phyloP scores from a whole-genome alignment of 352 stramenopile species.

The Globisporangium barbulae region DNA sequence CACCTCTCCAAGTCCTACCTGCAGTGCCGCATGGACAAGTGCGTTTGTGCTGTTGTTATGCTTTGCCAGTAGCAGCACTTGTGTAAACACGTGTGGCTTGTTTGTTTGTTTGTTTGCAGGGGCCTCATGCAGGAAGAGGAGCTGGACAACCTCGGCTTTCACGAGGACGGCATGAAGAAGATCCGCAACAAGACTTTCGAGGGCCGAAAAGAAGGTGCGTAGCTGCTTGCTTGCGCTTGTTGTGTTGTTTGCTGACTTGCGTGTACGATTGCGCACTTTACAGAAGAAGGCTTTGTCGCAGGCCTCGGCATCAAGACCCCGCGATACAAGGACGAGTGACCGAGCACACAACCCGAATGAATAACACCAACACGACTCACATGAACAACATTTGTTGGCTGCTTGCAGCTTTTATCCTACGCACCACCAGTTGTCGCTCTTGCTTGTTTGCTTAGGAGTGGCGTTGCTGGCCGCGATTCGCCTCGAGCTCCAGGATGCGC shows the following conservation, averaged over 20 bases:
- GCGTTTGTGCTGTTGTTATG: conserved; percentile 11
- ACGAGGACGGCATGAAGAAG: conserved; percentile 78
- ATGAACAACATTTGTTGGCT: neutral
- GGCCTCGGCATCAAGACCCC: conserved; percentile 70
- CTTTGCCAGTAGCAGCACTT: neutral
- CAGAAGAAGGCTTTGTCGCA: conserved; percentile 80
- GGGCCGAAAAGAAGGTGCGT: conserved; percentile 67
- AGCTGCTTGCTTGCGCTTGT: neutral
- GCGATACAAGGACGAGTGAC: conserved; percentile 55
- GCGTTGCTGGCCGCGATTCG: neutral
- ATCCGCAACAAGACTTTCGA: conserved; percentile 46
- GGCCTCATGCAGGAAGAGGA: conserved; percentile 84
- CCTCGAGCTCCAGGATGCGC: conserved; percentile 64
- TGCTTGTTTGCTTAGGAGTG: neutral
- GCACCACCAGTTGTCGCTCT: neutral
- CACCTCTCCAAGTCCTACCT: conserved; percentile 84
- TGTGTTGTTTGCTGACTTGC: neutral
- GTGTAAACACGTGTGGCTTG: neutral
- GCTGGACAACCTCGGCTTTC: conserved; percentile 79
- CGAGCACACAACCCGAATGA: neutral
- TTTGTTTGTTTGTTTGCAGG: conserved; percentile 25
- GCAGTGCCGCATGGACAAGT: conserved; percentile 90
- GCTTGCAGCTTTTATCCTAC: no score
- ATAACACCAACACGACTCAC: neutral
- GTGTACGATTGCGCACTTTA: neutral